Evolutionary conservation across 2,329 filamentous ascomycete genomes (phyloP), one percentile per base, ranked within the genome.

Genomic region (Claviceps capensis): DNA sequence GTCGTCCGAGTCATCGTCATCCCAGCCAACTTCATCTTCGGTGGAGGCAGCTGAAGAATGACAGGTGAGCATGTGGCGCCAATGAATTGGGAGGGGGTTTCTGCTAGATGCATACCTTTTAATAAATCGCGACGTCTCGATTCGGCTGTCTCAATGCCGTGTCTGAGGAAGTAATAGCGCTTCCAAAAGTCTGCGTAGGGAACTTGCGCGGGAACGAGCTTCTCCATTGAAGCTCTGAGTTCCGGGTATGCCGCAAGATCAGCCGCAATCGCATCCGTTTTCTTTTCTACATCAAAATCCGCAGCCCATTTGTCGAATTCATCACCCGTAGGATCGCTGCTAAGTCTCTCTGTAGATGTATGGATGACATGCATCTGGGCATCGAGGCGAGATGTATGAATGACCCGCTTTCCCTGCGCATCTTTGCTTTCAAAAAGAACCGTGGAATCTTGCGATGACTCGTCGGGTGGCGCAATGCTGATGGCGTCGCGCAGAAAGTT

Each of bases 291-390:
- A 59, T 91, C 81, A 63, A 97, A 97, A 0, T 73, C 74, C 56
- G 79, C 73, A 52, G 78, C 76, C 82, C 90, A 97, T 4, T 72
- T 67, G 9, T 81, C 76, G 72, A 85, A 97, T 66, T 94, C 83
- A 14, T 79, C 75, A 48, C 83, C 83, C 7, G 78, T 76, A 0
- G 90, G 88, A 62, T 97, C 89, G 63, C 86, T 85, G 52, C 80
- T 79, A 68, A 97, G 95, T 60, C 83, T 87, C 56, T 93, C 85
- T 41, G 83, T 68, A 19, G 82, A 86, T 4, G 88, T 90, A 67
- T 98, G 93, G 54, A 98, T 90, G 37, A 95, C 89, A 64, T 98
- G 91, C 55, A 98, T 73, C 68, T 97, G 93, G 1, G 93, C 93
- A 63, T 98, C 93, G 64, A 96, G 91, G 55, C 93, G 79, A 49